These are phyloP conservation scores for Heliamphora exappendiculata DNA, from an alignment of 148 eudicot genomes.

Conservation along the genomic window DNA sequence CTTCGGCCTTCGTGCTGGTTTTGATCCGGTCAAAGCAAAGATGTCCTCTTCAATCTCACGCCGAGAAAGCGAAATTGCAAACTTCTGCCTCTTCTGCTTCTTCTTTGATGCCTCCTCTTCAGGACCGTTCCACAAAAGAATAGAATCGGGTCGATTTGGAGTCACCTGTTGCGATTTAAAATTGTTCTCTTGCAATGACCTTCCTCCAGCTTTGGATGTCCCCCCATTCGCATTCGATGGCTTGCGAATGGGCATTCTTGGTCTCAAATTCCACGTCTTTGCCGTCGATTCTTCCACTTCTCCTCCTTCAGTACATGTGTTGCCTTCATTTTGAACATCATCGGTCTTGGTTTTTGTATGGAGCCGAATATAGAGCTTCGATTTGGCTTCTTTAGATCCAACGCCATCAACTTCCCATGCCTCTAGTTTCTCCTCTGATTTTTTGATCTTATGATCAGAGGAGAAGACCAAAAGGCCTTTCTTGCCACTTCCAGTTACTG, in stretches of 20 bases:
- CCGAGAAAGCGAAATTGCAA: slow-evolving; percentile 18
- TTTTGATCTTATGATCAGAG: not conserved
- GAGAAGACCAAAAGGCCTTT: not conserved
- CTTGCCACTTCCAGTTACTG: not conserved
- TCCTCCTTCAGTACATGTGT: not conserved
- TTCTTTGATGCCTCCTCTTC: not conserved
- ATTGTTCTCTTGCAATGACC: slow-evolving; percentile 13
- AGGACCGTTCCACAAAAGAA: not conserved
- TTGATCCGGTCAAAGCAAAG: slow-evolving; percentile 29
- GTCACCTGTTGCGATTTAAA: slow-evolving; percentile 4
- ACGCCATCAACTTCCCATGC: not conserved
- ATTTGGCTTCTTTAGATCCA: slow-evolving; percentile 8
- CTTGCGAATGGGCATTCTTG: slow-evolving; percentile 22
- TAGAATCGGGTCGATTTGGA: not conserved
- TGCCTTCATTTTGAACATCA: slow-evolving; percentile 12
- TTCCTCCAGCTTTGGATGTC: not conserved
- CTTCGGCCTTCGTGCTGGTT: slow-evolving; percentile 34
- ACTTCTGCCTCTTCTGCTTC: slow-evolving; percentile 19
- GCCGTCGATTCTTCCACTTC: slow-evolving; percentile 18
- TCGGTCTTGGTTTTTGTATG: slow-evolving; percentile 2
- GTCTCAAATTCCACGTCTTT: slow-evolving; percentile 45
- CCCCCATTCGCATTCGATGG: slow-evolving; percentile 4
- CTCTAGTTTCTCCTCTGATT: not conserved
- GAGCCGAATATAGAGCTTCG: slow-evolving; percentile 23
- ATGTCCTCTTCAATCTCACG: slow-evolving; percentile 43